These are phyloP conservation scores for Euphrasia arctica DNA, from an alignment of 305 asterid genomes.

Conservation along the genomic window DNA sequence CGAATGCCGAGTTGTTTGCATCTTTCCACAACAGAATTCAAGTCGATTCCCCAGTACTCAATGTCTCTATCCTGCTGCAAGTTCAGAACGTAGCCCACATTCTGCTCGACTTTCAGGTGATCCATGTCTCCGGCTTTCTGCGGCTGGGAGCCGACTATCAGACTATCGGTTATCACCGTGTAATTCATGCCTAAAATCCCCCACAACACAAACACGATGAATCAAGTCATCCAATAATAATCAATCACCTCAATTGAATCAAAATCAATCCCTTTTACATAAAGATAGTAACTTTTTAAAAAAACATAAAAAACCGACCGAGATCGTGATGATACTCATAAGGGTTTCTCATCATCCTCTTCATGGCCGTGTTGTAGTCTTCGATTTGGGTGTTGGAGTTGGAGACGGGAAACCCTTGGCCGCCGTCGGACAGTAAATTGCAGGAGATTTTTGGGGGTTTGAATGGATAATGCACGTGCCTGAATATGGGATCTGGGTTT, in stretches of 20 bases:
- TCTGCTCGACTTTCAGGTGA: conserved; percentile 66
- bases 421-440: conserved; percentile 40
- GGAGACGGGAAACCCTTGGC: conserved; percentile 26
- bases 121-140: conserved; percentile 80
- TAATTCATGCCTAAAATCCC: conserved; percentile 81
- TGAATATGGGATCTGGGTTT: conserved; percentile 10
- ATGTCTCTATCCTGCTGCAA: conserved; percentile 87
- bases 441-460: conserved; percentile 39
- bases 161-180: conserved; percentile 70
- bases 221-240: not conserved
- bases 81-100: conserved; percentile 72
- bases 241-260: not conserved
- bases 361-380: conserved; percentile 83
- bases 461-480: conserved; percentile 21
- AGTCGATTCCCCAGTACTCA: conserved; percentile 78
- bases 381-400: conserved; percentile 51
- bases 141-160: conserved; percentile 92
- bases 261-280: not conserved
- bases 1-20: conserved; percentile 61
- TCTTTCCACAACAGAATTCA: conserved; percentile 52
- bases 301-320: conserved; percentile 37
- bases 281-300: not conserved
- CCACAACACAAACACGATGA: not conserved
- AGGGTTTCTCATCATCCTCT: conserved; percentile 90
- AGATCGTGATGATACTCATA: conserved; percentile 92